Conservation (phyloP, 1,284 basidiomycete species). For the Cryptococcus sp. region DNA sequence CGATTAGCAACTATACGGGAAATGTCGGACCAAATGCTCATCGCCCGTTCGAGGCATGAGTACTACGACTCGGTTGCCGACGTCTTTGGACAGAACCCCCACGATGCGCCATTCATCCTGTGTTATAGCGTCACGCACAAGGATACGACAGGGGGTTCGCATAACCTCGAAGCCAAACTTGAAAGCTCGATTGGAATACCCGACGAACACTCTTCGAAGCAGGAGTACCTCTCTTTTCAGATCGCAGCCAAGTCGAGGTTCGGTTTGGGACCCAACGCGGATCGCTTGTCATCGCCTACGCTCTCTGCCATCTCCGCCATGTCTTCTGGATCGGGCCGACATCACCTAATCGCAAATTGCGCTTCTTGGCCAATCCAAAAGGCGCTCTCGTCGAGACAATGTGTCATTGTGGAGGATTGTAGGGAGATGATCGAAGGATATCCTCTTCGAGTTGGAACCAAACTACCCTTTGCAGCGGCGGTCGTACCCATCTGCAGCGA, state of each 20-base stretch:
- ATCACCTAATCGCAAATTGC: constrained; percentile 13
- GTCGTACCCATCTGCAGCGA: constrained; percentile 44
- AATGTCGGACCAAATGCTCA: constrained; percentile 28
- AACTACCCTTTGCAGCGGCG: constrained; percentile 40
- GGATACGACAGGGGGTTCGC: neutral
- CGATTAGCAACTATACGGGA: constrained; percentile 26
- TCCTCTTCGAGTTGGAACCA: constrained; percentile 41
- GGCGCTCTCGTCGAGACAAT: constrained; percentile 33
- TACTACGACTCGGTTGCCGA: constrained; percentile 22
- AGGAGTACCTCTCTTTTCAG: constrained; percentile 1
- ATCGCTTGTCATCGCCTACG: constrained; percentile 29
- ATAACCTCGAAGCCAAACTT: constrained; percentile 13
- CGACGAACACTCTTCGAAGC: constrained; percentile 18
- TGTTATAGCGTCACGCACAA: constrained; percentile 27
- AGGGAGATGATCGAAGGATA: constrained; percentile 29
- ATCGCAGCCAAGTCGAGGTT: constrained; percentile 8
- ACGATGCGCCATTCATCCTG: constrained; percentile 35
- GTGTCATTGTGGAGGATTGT: constrained; percentile 43
- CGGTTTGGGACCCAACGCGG: constrained; percentile 17
- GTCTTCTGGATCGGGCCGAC: constrained; percentile 27
- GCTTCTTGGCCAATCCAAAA: constrained; percentile 36
- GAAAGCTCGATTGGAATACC: constrained; percentile 29
- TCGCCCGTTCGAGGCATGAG: constrained; percentile 19
- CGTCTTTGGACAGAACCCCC: constrained; percentile 28
- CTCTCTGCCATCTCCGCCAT: constrained; percentile 30